These are phyloP conservation scores for Ramicandelaber brevisporus DNA, from an alignment of 192 early-diverging fungal species.

Conservation along the genomic window DNA sequence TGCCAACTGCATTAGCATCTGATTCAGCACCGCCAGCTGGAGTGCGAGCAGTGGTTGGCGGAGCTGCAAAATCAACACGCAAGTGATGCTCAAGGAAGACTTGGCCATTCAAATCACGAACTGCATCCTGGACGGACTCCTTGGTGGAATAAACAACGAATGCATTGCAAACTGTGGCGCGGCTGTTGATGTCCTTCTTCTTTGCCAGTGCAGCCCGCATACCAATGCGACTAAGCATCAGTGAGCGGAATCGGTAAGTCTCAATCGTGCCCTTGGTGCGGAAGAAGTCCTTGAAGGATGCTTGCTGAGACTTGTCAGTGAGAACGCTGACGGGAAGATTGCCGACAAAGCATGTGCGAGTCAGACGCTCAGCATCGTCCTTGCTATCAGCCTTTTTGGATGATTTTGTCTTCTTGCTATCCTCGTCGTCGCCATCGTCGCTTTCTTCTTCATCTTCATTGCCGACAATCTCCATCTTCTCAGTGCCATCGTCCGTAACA, in stretches of 20 bases:
- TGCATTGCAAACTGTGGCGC: conserved; percentile 62
- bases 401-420: conserved; percentile 11
- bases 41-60: conserved; percentile 2
- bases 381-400: conserved; percentile 9
- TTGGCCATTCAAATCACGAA: conserved; percentile 40
- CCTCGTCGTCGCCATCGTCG: conserved; percentile 1
- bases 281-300: conserved; percentile 42
- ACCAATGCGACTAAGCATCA: too few species aligned
- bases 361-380: conserved; percentile 24
- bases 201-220: conserved; percentile 21
- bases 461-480: conserved; percentile 4
- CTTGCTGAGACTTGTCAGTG: conserved; percentile 33
- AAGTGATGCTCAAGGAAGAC: conserved; percentile 70
- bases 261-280: conserved; percentile 42
- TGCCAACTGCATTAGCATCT: conserved; percentile 10
- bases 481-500: too few species aligned
- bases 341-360: conserved; percentile 82
- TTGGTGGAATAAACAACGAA: conserved; percentile 59
- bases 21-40: background rate
- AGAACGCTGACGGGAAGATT: conserved; percentile 50
- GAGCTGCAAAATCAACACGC: conserved; percentile 59
- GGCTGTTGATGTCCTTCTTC: conserved; percentile 54
- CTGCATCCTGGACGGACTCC: conserved; percentile 30
- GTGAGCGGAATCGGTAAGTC: conserved; percentile 73
- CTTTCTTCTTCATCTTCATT: conserved; percentile 3